These are phyloP conservation scores for Umbelopsis sp. DNA, from an alignment of 371 early-diverging fungal species.

Conservation along the genomic window DNA sequence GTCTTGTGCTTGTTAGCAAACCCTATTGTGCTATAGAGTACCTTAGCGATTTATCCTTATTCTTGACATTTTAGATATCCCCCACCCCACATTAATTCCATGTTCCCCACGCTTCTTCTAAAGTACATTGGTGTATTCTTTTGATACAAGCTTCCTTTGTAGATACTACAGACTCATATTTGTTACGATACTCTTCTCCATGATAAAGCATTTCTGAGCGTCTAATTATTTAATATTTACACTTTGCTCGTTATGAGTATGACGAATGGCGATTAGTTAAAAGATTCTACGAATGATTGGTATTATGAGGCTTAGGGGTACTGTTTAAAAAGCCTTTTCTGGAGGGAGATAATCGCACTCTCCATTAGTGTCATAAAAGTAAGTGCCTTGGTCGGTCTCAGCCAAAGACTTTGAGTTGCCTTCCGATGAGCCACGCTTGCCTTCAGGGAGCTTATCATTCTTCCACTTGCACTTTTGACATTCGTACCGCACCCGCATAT, in stretches of 20 bases:
- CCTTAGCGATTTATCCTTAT: neutral
- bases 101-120: neutral
- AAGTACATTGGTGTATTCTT: neutral
- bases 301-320: neutral
- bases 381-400: constrained; percentile 10
- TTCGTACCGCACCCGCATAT: constrained; percentile 48
- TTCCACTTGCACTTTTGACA: constrained; percentile 48
- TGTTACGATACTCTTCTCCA: constrained; percentile 15
- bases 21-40: neutral
- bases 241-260: constrained; percentile 10
- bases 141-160: neutral
- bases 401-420: constrained; percentile 13
- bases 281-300: neutral
- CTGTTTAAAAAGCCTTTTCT: constrained; percentile 8
- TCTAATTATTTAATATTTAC: constrained; percentile 2
- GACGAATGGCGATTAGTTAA: neutral
- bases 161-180: constrained; percentile 14
- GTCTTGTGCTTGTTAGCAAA: constrained; percentile 12
- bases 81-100: neutral
- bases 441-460: constrained; percentile 38
- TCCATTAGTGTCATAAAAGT: constrained; percentile 15
- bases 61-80: neutral
- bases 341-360: constrained; percentile 11
- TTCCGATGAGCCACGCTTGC: constrained; percentile 5
- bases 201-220: constrained; percentile 16